Conservation (phyloP, 352 stramenopile species). For the Pythium dissimile region DNA sequence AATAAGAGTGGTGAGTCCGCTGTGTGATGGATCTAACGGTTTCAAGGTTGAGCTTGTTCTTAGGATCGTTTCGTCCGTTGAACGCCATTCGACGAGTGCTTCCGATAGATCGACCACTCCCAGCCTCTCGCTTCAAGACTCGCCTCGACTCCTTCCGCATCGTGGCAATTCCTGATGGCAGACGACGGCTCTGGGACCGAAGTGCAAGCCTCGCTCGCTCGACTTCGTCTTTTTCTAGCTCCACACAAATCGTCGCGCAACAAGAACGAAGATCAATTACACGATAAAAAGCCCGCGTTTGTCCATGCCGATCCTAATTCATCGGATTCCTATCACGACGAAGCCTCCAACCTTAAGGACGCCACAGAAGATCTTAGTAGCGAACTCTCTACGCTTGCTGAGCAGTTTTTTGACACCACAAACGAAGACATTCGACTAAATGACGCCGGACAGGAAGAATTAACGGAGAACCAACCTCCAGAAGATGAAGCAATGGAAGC, state of each 20-base stretch:
- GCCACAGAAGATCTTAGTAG: constrained; percentile 3
- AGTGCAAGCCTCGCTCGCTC: constrained; percentile 24
- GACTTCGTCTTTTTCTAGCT: constrained; percentile 32
- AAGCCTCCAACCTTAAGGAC: background rate
- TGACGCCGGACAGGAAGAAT: background rate
- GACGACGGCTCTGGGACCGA: constrained; percentile 9
- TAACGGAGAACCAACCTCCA: no score
- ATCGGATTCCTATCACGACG: background rate
- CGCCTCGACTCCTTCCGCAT: background rate
- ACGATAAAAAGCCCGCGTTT: no score
- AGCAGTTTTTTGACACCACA: background rate
- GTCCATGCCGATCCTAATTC: no score
- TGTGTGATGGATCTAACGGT: no score
- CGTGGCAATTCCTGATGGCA: background rate
- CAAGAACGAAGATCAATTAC: no score
- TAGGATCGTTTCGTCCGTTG: no score
- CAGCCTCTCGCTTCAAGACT: no score
- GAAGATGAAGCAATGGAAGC: no score
- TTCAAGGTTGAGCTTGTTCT: no score
- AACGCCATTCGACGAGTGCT: no score
- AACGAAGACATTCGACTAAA: background rate
- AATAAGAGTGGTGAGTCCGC: no score
- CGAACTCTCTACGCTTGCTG: constrained; percentile 7
- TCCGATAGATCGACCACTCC: no score
- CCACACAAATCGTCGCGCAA: constrained; percentile 15